Evolutionary conservation across 768 basidiomycete genomes (phyloP), one percentile per base, ranked within the genome.

Genomic region (Tricholoma sp.): DNA sequence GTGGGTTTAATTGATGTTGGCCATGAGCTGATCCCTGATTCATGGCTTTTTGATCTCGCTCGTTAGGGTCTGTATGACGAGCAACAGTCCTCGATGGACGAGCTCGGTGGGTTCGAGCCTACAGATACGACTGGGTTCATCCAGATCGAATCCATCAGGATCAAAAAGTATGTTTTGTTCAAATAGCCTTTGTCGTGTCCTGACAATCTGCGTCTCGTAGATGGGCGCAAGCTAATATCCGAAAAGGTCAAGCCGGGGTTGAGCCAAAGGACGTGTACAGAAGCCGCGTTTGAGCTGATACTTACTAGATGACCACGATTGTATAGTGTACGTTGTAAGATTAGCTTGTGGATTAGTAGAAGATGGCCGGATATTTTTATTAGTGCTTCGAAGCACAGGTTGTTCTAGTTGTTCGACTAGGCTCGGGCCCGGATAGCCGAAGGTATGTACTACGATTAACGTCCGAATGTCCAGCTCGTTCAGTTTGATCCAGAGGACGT

Each of bases 21-120:
- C 24, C 24, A 24, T 24, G 24, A 24, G 24, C 24, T 24, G 24
- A 24, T 24, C 24, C 24, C 24, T 24, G 4, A 24, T 24, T 24
- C 1, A 24, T 24, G 24, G 24, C 24, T 24, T 24, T 24, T 24
- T 24, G 1, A 24, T 24, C 24, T 24, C 24, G 4, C 24, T 24
- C 4, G 24, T 53, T 59, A 91, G 88, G 91, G 92, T 68, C 80
- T 99, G 24, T 99, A 99, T 70, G 97, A 99, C 66, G 94, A 91
- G 66, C 86, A 86, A 32, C 82, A 97, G 74, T 93, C 92, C 9
- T 97, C 94, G 54, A 98, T 99, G 97, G 97, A 99, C 71, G 94
- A 96, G 75, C 85, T 98, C 56, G 96, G 97, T 58, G 96, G 95
- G 42, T 98, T 99, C 73, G 93, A 96, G 75, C 95, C 95, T 18